Evolutionary conservation across 768 basidiomycete species (phyloP), one percentile per base, ranked within the genome.

Genomic region (Leucocoprinus leucothites): DNA sequence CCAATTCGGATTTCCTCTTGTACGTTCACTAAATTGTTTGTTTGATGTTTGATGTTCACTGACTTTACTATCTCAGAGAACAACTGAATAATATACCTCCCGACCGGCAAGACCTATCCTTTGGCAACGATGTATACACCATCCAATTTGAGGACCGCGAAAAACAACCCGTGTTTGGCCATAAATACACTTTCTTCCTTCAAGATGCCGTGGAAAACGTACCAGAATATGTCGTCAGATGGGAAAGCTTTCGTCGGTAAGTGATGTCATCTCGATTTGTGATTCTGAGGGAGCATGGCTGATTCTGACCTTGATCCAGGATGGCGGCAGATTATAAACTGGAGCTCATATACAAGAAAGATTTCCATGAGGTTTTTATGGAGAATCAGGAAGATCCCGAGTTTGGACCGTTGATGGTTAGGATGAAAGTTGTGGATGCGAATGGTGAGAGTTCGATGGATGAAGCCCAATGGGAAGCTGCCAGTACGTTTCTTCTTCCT

Each of bases 391-490:
- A 89, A 22, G 80, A 89, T 59, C 70, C 80, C 2, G 94, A 97
- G 62, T 98, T 91, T 65, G 82, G 83, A 18, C 80, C 84, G n/a
- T 76, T 98, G 16, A 76, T 98, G 71, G 75, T 87, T 56, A 80
- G 84, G 61, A 99, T 99, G 97, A 89, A 86, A 58, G 97, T 99
- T 25, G 83, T 97, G 41, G 88, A 97, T 64, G 72, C 76, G 16
- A 79, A 87, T 40, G 94, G 94, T 1, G 89, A 89, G 71, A 95
- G 91, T 64, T 74, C 90, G 51, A 97, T 98, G 91, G 85, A 94
- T 60, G 89, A 90, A 61, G 88, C 91, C 62, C 95, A 98, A 71
- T 97, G 96, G 92, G 94, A 98, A 65, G 96, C 96, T 59, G 94
- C 94, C n/a, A 98, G 97, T 98, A 71, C 71, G 94, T 82, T 41